Base-by-base conservation (phyloP, 805 yeast genomes). In the Myxozyma neglecta region DNA sequence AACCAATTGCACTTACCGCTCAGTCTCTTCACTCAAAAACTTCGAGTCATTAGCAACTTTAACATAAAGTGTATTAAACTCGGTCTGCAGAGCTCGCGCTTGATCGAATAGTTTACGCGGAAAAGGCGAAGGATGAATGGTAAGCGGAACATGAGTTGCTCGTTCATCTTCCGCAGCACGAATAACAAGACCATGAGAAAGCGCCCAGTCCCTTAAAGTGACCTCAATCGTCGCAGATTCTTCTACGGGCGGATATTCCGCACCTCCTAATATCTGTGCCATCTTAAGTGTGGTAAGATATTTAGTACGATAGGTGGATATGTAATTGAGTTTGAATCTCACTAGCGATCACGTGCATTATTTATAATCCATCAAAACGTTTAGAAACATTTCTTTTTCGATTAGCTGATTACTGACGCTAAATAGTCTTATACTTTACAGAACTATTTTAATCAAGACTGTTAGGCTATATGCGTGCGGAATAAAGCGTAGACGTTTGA, bases 41-140 rank as follows among this genome's bases (percentile, higher is more conserved):
- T 79, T 73, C 54, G 79, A 79, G 44, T 89, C 85, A 46, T 75
- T 74, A 0, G 85, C 73, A 10, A 92, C 84, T 36, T 80, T 81
- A 24, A 86, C 86, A 72, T 94, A 94, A 44, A 94, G 75, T 68
- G 83, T 81, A 71, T 92, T 90, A 79, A 85, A 94, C 6, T 76
- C 70, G 45, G 77, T 74, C 72, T 92, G 96, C 11, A 91, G 85
- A 3, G 74, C 75, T 32, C 83, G 70, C 1, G 97, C 96, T 63
- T 81, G 79, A 9, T 83, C 79, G 73, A 89, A 93, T 57, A 88
- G 84, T 1, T 71, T 56, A 59, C 76, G 79, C 3, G 97, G 93
- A 66, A 91, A 85, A 6, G 97, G 96, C 0, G 97, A 88, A 4
- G 99, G 99, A 70, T 80, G 90, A 35, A 93, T 70, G 1, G 99